These are phyloP conservation scores for Scenedesmus sp. DNA, from an alignment of 163 green algal species.

Conservation along the genomic window DNA sequence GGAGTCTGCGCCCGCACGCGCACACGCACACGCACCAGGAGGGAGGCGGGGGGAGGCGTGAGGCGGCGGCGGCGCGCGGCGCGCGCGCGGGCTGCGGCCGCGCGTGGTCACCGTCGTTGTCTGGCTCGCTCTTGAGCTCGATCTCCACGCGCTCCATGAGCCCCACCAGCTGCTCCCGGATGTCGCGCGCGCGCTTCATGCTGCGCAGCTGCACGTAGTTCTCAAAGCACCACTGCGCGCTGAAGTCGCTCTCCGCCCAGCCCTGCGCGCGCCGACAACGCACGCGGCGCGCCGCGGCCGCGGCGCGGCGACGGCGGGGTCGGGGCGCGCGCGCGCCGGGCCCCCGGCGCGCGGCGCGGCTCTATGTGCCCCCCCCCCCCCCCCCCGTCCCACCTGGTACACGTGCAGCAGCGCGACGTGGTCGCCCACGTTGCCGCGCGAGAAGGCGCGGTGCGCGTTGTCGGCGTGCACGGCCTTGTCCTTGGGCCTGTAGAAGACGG, in stretches of 20 bases:
- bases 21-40: not conserved
- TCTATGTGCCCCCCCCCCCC: not conserved
- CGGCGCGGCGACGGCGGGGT: too few relatives aligned
- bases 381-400: slow-evolving; percentile 55
- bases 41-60: not conserved
- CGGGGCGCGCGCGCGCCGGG: too few relatives aligned
- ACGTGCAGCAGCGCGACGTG: slow-evolving; percentile 94
- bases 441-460: slow-evolving; percentile 94
- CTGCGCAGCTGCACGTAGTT: slow-evolving; percentile 95
- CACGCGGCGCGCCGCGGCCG: too few relatives aligned
- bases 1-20: not conserved
- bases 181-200: slow-evolving; percentile 96
- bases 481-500: slow-evolving; percentile 98
- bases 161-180: slow-evolving; percentile 93
- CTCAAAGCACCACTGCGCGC: slow-evolving; percentile 94
- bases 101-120: slow-evolving; percentile 61
- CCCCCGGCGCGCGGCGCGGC: too few relatives aligned
- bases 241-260: slow-evolving; percentile 93
- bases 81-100: too few relatives aligned
- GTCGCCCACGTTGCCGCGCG: slow-evolving; percentile 78
- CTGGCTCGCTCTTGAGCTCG: slow-evolving; percentile 77
- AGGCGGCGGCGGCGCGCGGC: not conserved
- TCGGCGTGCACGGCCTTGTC: slow-evolving; percentile 93
- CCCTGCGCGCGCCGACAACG: too few relatives aligned
- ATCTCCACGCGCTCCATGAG: slow-evolving; percentile 98